Conservation (phyloP, 176 grass and related monocot genomes). For the Musa beccarii region DNA sequence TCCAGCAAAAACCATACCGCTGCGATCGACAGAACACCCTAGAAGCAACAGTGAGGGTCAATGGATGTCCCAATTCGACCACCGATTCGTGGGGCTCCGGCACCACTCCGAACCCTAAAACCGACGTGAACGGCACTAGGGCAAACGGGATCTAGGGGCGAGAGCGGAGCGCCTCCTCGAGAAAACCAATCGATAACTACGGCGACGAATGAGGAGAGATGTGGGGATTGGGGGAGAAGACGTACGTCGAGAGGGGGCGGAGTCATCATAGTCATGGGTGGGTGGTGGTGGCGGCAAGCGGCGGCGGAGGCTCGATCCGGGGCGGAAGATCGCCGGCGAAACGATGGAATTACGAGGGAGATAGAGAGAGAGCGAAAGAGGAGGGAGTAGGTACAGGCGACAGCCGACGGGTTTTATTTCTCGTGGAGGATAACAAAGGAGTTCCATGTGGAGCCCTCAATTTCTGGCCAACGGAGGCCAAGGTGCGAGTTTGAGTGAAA, state of each 20-base stretch:
- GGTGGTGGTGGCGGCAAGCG: not conserved
- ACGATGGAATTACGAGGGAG: too few species aligned
- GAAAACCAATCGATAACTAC: not conserved
- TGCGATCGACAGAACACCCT: not conserved
- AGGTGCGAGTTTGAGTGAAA: too few species aligned
- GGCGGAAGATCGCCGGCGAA: not conserved
- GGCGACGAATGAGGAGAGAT: not conserved
- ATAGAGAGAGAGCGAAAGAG: too few species aligned
- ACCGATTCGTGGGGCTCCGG: not conserved
- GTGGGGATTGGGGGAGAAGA: not conserved
- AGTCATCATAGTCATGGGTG: conserved; percentile 36
- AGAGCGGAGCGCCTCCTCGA: not conserved
- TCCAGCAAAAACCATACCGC: not conserved
- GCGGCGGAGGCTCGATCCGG: conserved; percentile 4
- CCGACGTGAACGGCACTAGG: not conserved
- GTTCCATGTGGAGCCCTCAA: too few species aligned
- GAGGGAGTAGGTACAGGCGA: too few species aligned
- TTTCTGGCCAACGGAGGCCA: too few species aligned
- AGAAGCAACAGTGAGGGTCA: not conserved
- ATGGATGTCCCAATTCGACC: not conserved
- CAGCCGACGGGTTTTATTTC: too few species aligned
- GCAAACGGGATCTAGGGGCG: not conserved
- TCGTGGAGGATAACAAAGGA: too few species aligned
- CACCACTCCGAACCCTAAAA: conserved; percentile 10
- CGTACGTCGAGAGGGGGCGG: conserved; percentile 42